phyloP scores from a whole-genome alignment of 2,329 filamentous ascomycete genomes.

The Fonsecaea multimorphosa region DNA sequence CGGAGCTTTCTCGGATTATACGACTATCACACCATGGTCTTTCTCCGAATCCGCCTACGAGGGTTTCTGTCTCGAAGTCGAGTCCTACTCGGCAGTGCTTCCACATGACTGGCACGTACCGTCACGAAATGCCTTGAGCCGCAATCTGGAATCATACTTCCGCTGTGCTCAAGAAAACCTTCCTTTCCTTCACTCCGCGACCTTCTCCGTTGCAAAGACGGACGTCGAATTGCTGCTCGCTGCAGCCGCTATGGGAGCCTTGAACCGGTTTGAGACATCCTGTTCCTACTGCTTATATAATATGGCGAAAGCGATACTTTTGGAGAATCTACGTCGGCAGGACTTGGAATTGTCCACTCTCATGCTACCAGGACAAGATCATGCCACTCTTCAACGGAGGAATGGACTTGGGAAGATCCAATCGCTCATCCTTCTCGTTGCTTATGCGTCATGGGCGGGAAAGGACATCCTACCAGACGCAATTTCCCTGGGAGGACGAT shows the following conservation, averaged over 20 bases:
- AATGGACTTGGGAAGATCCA: constrained; percentile 18
- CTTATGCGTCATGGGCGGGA: constrained; percentile 39
- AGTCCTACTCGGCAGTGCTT: constrained; percentile 6
- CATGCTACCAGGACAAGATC: constrained; percentile 1
- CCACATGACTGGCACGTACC: constrained; percentile 65
- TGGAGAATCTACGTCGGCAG: constrained; percentile 59
- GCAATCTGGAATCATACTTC: constrained; percentile 74
- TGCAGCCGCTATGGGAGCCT: constrained; percentile 65
- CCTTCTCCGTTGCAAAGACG: constrained; percentile 67
- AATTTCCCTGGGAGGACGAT: constrained; percentile 24
- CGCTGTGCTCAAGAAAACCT: constrained; percentile 68
- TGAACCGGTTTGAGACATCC: constrained; percentile 57
- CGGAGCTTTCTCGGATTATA: background rate
- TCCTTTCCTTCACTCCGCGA: constrained; percentile 71
- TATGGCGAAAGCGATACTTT: constrained; percentile 66
- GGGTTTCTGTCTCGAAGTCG: constrained; percentile 13
- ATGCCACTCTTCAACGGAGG: background rate
- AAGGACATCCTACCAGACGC: constrained; percentile 28
- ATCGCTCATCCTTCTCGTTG: constrained; percentile 18
- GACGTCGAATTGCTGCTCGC: constrained; percentile 72
- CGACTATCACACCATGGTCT: constrained; percentile 15
- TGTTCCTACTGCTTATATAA: constrained; percentile 52
- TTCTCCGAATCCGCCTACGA: constrained; percentile 20
- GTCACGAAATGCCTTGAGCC: constrained; percentile 70
- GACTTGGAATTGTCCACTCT: constrained; percentile 8